Conservation (phyloP, 2,329 filamentous ascomycete genomes). For the Colletotrichum musae region DNA sequence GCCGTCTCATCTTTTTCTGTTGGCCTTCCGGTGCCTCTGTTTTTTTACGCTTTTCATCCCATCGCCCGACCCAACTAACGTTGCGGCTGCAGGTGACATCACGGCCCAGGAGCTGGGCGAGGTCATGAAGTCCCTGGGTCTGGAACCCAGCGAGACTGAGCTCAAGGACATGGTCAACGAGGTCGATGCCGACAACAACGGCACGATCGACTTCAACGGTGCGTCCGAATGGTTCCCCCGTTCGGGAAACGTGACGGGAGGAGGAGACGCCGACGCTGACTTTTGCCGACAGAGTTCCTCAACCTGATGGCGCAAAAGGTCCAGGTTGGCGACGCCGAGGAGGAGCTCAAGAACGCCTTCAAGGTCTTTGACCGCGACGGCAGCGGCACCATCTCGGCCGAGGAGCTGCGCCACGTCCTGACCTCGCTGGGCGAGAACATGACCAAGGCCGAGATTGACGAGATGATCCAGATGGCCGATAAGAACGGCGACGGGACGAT, state of each 20-base stretch:
- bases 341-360: conserved; percentile 91
- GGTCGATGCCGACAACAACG: conserved; percentile 92
- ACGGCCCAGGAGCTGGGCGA: conserved; percentile 92
- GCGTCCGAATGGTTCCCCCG: conserved; percentile 49
- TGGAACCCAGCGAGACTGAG: conserved; percentile 92
- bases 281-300: conserved; percentile 77
- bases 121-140: conserved; percentile 90
- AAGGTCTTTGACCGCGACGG: conserved; percentile 93
- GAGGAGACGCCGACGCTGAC: not conserved
- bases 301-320: conserved; percentile 96
- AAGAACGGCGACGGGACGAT: conserved; percentile 91
- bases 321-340: conserved; percentile 93
- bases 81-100: conserved; percentile 78
- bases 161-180: conserved; percentile 96
- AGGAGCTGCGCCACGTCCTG: conserved; percentile 91
- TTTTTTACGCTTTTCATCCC: conserved; percentile 26
- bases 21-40: not conserved
- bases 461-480: conserved; percentile 94
- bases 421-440: conserved; percentile 93
- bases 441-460: conserved; percentile 90
- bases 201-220: conserved; percentile 93
- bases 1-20: conserved; percentile 30
- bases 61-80: conserved; percentile 46
- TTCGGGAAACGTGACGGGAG: too few relatives aligned
- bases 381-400: conserved; percentile 92